These are phyloP conservation scores for Plectranthus barbatus DNA, from an alignment of 257 asterid species.

Conservation along the genomic window DNA sequence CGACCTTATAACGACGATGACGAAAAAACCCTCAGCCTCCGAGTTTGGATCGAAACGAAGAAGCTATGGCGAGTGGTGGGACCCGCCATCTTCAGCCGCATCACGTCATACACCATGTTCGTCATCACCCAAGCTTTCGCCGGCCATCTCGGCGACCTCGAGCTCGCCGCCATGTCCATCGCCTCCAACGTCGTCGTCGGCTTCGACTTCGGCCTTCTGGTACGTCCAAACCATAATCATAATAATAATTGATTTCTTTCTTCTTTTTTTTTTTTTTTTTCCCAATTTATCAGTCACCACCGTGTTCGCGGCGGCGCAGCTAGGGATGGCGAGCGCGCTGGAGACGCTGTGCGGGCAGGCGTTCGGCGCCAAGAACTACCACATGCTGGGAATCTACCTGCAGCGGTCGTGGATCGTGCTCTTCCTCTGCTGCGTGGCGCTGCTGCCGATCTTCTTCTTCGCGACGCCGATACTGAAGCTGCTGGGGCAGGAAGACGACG, in stretches of 20 bases:
- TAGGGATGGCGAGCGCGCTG: slow-evolving; percentile 89
- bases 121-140: slow-evolving; percentile 77
- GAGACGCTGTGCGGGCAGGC: slow-evolving; percentile 93
- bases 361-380: slow-evolving; percentile 63
- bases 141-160: slow-evolving; percentile 82
- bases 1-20: neutral
- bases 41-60: slow-evolving; percentile 63
- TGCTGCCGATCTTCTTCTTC: slow-evolving; percentile 47
- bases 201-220: slow-evolving; percentile 77
- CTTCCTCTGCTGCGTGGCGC: slow-evolving; percentile 24
- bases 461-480: slow-evolving; percentile 54
- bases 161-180: slow-evolving; percentile 79
- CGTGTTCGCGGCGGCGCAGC: too few relatives aligned
- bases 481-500: slow-evolving; percentile 67
- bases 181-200: slow-evolving; percentile 57
- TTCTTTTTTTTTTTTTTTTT: too few relatives aligned
- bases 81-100: slow-evolving; percentile 75
- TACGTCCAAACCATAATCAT: too few relatives aligned
- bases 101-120: slow-evolving; percentile 61
- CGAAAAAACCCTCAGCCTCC: slow-evolving; percentile 2
- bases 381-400: too few relatives aligned
- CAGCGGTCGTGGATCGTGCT: too few relatives aligned
- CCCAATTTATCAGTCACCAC: too few relatives aligned
- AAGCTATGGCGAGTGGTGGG: slow-evolving; percentile 78
- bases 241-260: too few relatives aligned